Conservation (phyloP, 2,329 filamentous ascomycete species). For the Arthrobotrys conoides region DNA sequence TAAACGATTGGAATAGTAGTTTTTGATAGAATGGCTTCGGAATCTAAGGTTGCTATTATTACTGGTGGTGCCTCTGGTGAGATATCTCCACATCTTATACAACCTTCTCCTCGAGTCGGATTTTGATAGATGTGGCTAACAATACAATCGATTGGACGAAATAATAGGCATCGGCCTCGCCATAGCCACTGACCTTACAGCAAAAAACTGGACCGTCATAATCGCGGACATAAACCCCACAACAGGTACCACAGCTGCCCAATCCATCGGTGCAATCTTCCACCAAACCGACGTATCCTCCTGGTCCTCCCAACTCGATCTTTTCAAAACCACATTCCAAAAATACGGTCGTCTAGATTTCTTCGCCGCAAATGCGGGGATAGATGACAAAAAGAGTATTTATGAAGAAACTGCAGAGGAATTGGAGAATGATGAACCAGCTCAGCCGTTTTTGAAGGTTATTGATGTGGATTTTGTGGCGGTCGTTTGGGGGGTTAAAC, state of each 20-base stretch:
- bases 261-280: constrained; percentile 51
- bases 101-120: background rate
- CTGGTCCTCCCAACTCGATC: constrained; percentile 66
- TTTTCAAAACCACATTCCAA: constrained; percentile 67
- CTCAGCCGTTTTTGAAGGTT: constrained; percentile 66
- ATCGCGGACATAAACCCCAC: constrained; percentile 68
- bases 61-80: constrained; percentile 68
- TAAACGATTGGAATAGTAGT: too few species aligned
- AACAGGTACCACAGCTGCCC: constrained; percentile 33
- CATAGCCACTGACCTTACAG: constrained; percentile 67
- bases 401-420: constrained; percentile 65
- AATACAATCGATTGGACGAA: background rate
- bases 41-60: constrained; percentile 67
- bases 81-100: background rate
- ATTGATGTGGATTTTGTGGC: constrained; percentile 68
- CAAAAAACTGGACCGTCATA: constrained; percentile 67
- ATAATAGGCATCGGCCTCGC: constrained; percentile 67
- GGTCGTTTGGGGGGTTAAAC: constrained; percentile 68
- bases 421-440: constrained; percentile 65
- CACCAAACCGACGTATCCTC: constrained; percentile 67
- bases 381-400: constrained; percentile 67
- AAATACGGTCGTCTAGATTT: constrained; percentile 68
- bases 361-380: constrained; percentile 68
- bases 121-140: background rate
- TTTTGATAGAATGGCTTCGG: constrained; percentile 34